phyloP scores from a whole-genome alignment of 495 filamentous ascomycete genomes.

The Aspergillus baeticus region DNA sequence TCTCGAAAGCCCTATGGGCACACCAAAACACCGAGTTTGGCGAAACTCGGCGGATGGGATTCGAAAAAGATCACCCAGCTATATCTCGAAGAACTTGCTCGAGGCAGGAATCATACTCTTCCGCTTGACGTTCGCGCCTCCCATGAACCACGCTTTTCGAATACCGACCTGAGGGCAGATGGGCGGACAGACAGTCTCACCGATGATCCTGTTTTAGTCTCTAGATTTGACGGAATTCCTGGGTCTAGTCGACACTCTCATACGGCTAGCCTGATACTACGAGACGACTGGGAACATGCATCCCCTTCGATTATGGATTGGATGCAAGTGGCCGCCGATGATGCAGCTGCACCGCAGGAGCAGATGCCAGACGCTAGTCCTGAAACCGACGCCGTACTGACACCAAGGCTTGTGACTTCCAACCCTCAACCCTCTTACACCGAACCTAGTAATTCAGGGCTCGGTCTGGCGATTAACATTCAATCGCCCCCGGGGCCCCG shows the following conservation, averaged over 20 bases:
- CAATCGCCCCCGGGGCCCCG: slow-evolving; percentile 26
- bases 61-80: slow-evolving; percentile 52
- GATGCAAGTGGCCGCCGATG: slow-evolving; percentile 48
- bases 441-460: slow-evolving; percentile 20
- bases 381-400: slow-evolving; percentile 23
- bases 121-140: slow-evolving; percentile 20
- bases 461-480: slow-evolving; percentile 41
- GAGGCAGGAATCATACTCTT: slow-evolving; percentile 29
- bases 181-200: slow-evolving; percentile 27
- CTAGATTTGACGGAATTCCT: slow-evolving; percentile 23
- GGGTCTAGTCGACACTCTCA: slow-evolving; percentile 23
- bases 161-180: slow-evolving; percentile 15
- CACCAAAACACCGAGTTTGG: slow-evolving; percentile 42
- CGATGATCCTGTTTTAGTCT: slow-evolving; percentile 40
- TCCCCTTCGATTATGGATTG: slow-evolving; percentile 57
- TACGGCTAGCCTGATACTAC: slow-evolving; percentile 44
- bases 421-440: slow-evolving; percentile 10
- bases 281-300: slow-evolving; percentile 54
- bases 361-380: slow-evolving; percentile 20
- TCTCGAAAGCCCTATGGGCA: slow-evolving; percentile 14
- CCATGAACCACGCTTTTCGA: slow-evolving; percentile 18
- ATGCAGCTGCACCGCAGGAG: slow-evolving; percentile 27
- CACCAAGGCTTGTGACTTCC: slow-evolving; percentile 22
- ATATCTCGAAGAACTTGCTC: slow-evolving; percentile 51
- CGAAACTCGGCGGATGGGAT: slow-evolving; percentile 52